Evolutionary conservation across 139 green algal species (phyloP), one percentile per base, ranked within the genome.

Genomic region (Raphidocelis subcapitata): DNA sequence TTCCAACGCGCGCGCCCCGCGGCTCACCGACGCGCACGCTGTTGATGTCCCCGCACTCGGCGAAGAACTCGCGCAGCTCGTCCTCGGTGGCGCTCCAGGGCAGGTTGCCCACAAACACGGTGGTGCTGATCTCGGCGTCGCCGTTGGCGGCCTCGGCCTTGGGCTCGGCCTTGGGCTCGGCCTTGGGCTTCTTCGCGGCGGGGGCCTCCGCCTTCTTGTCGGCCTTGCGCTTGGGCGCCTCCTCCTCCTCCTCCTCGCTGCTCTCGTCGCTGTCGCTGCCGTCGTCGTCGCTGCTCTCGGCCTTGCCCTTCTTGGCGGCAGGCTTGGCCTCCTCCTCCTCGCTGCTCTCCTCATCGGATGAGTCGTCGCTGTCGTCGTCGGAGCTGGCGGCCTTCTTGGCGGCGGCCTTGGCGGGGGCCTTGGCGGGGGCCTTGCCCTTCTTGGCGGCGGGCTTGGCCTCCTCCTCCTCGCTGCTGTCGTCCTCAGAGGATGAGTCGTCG

Each of bases 31-130:
- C 86, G 60, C 86, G 84, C 28, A 89, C 80, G 36, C 56, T 65
- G 3, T 56, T 33, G 16, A 94, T 77, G 57, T 89, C 81, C 62
- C 89, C 87, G 72, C 77, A 82, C 29, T 82, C 74, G 37, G 77
- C 79, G 72, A 94, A 92, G 72, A 86, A 79, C 36, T 74, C 74
- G 18, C 47, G 61, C 32, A 94, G 67, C 28, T 32, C 56, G 24
- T 90, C 77, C 76, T 94, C 79, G 24, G 65, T 68, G 23, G 76
- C 83, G 31, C 47, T 59, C 84, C 85, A 94, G 29, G 86, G 78
- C 72, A 94, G 71, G 84, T 93, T 93, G 49, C 84, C 83, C 18
- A 91, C 81, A 77, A 94, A 94, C n/a, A 90, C 62, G 3, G 82
- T 90, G 16, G 16, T n/a, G n/a, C n/a, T n/a, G n/a, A n/a, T n/a